A percentile compares a stretch with the other conserved stretches of the same genome.
Conservation (phyloP, 352 stramenopile genomes). For the Pseudoperonospora humuli region DNA sequence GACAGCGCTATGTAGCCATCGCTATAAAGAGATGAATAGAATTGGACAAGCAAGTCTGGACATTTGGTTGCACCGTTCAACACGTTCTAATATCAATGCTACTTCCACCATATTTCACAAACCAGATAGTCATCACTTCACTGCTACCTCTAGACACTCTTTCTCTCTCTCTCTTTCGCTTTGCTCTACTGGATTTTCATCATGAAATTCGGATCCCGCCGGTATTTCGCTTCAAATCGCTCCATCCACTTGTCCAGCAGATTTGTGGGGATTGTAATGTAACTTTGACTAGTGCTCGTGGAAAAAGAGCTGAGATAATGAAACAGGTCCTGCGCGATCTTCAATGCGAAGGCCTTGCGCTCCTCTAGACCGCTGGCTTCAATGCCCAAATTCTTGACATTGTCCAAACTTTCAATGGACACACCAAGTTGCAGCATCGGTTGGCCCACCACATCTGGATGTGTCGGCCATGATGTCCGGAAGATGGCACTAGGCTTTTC, state of each 20-base stretch:
- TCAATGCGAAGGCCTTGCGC: constrained; percentile 81
- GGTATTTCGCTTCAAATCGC: constrained; percentile 85
- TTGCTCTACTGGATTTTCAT: constrained; percentile 72
- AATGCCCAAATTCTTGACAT: constrained; percentile 69
- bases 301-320: constrained; percentile 90
- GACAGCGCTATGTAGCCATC: too few species aligned
- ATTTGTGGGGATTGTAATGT: constrained; percentile 88
- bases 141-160: background rate
- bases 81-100: too few species aligned
- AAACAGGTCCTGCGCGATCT: constrained; percentile 89
- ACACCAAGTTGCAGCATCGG: constrained; percentile 57
- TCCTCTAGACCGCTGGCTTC: constrained; percentile 50
- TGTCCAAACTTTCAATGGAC: constrained; percentile 66
- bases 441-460: constrained; percentile 50
- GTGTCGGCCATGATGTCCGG: constrained; percentile 52
- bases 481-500: constrained; percentile 69
- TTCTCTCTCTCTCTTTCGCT: too few species aligned
- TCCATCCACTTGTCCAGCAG: constrained; percentile 89
- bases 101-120: background rate
- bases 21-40: too few species aligned
- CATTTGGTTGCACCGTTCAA: too few species aligned
- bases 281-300: constrained; percentile 51
- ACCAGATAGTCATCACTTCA: background rate
- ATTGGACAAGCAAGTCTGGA: too few species aligned
- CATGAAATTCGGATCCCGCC: constrained; percentile 89